Evolutionary conservation across 257 asterid species (phyloP), one percentile per base, ranked within the genome.

Genomic region (Asclepias syriaca): DNA sequence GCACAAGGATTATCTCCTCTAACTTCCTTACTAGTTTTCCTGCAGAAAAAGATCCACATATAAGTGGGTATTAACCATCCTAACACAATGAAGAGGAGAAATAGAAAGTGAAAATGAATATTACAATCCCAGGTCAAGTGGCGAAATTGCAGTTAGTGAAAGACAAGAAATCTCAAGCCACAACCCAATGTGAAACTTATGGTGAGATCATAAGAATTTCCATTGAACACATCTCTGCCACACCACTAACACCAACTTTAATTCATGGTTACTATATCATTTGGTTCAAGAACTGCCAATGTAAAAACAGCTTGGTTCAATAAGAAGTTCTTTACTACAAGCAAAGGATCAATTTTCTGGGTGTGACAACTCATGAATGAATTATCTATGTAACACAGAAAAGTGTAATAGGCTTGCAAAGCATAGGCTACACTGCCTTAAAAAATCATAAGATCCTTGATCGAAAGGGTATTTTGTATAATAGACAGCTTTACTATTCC

Each of bases 21-120:
- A 57, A 56, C 68, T 43, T 81, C 88, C 76, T 74, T 78, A 69
- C 69, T 58, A 53, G 29, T 80, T 72, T 78, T 84, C 82, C 97
- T 87, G 82, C 84, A 79, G 37, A 40, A 63, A n/a, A 49, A 49
- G 13, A 49, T 55, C 59, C 32, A 27, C 4, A 48, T 24, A 45
- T 66, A 21, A 13, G 10, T 49, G 57, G 57, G 48, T 15, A 18
- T 45, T 49, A 16, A 68, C 43, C 71, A 67, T 67, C 3, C 12
- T 5, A 68, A 49, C 29, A 68, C 21, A 14, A 49, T 22, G 6
- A 60, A 60, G 27, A 60, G 27, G 29, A 29, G 45, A 22, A 14
- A 15, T 9, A 29, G 45, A 60, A 32, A 4, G 43, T 60, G 66
- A 14, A 13, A 61, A 21, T 32, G 22, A 21, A 6, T 32, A 15